Evolutionary conservation across 768 basidiomycete genomes (phyloP).

Genomic region (Coprinellus aureogranulatus): DNA sequence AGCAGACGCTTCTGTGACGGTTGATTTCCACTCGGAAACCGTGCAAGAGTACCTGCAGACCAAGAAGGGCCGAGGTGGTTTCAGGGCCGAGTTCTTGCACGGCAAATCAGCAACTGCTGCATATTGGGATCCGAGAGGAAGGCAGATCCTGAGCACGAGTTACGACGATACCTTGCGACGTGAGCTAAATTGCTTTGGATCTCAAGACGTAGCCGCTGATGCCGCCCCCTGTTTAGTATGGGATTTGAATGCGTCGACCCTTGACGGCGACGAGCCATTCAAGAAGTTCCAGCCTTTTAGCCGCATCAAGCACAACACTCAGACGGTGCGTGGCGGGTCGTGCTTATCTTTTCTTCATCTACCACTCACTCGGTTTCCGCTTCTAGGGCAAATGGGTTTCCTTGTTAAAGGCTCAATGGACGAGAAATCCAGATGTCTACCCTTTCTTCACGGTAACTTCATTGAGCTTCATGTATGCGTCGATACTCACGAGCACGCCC

Average conservation of each 20-base stretch:
- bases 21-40: conserved; percentile 39
- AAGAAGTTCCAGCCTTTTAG: conserved; percentile 62
- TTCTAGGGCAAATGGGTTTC: conserved; percentile 79
- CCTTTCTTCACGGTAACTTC: conserved; percentile 73
- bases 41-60: conserved; percentile 52
- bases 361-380: background rate
- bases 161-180: conserved; percentile 77
- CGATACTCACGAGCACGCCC: background rate
- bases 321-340: conserved; percentile 57
- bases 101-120: conserved; percentile 79
- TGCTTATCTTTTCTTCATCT: no score
- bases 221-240: conserved; percentile 54
- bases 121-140: conserved; percentile 82
- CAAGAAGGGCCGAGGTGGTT: conserved; percentile 47
- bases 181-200: conserved; percentile 34
- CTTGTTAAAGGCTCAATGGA: conserved; percentile 75
- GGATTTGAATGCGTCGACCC: conserved; percentile 58
- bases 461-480: background rate
- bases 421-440: conserved; percentile 70
- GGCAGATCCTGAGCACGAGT: conserved; percentile 77
- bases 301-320: conserved; percentile 70
- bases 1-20: conserved; percentile 20
- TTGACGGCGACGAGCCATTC: conserved; percentile 49
- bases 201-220: background rate
- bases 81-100: conserved; percentile 68